Percentiles rank a stretch among this genome's conserved stretches.
Evolutionary conservation across 495 filamentous ascomycete species (phyloP).

Genomic region (Annulohypoxylon moriforme): DNA sequence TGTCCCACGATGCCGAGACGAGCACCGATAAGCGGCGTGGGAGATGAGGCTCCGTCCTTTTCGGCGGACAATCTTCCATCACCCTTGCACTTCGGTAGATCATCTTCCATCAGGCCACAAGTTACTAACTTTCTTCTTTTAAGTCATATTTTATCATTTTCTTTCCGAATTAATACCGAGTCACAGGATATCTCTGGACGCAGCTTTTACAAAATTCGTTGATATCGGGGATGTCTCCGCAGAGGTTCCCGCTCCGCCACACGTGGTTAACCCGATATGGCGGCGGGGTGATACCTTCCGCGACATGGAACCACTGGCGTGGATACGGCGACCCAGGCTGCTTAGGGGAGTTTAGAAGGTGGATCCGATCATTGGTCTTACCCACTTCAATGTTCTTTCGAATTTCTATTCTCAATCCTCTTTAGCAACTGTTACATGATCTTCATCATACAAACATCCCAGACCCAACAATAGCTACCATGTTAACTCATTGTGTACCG

Average conservation of each 20-base stretch:
- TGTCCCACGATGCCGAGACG: slow-evolving; percentile 20
- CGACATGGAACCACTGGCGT: slow-evolving; percentile 39
- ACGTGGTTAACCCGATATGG: slow-evolving; percentile 49
- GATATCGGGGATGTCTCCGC: slow-evolving; percentile 28
- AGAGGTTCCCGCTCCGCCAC: slow-evolving; percentile 26
- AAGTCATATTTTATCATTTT: neutral
- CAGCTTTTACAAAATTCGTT: neutral
- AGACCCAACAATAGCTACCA: slow-evolving; percentile 6
- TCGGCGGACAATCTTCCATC: slow-evolving; percentile 38
- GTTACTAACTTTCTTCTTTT: neutral
- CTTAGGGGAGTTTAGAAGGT: neutral
- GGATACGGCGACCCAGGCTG: slow-evolving; percentile 13
- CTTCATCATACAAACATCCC: neutral
- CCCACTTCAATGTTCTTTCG: neutral
- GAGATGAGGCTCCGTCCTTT: slow-evolving; percentile 40
- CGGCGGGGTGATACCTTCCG: slow-evolving; percentile 50
- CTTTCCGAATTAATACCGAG: slow-evolving; percentile 1
- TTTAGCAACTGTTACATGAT: slow-evolving; percentile 5
- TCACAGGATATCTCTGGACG: neutral
- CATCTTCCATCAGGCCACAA: slow-evolving; percentile 7
- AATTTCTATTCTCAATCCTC: slow-evolving; percentile 7
- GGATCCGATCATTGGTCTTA: slow-evolving; percentile 1
- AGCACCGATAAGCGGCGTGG: slow-evolving; percentile 28
- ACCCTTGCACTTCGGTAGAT: slow-evolving; percentile 34
- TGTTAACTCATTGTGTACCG: neutral